Conservation (phyloP, 2,329 filamentous ascomycete genomes). For the Xylogone sp. region DNA sequence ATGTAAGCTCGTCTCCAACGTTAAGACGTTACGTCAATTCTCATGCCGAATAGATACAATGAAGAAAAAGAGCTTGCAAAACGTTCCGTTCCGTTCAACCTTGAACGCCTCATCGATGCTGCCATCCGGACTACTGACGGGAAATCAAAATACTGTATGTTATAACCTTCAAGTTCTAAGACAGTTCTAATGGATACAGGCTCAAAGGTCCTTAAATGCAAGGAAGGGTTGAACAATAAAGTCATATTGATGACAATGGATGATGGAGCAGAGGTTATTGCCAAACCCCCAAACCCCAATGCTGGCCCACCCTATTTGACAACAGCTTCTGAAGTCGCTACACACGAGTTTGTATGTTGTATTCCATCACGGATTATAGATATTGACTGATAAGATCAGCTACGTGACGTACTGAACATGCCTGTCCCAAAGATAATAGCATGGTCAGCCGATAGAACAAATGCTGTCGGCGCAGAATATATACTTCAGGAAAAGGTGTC, state of each 20-base stretch:
- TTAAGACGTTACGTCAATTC: no score
- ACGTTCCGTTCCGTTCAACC: no score
- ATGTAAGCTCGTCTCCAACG: no score
- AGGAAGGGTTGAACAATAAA: constrained; percentile 23
- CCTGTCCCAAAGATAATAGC: constrained; percentile 12
- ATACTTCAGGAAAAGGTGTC: constrained; percentile 24
- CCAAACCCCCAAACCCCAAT: constrained; percentile 8
- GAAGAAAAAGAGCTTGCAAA: no score
- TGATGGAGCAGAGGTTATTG: constrained; percentile 6
- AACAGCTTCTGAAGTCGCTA: constrained; percentile 13
- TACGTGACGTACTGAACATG: constrained; percentile 12
- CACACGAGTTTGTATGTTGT: constrained; percentile 8
- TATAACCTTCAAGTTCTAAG: no score
- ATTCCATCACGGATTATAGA: constrained; percentile 5
- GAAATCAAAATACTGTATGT: no score
- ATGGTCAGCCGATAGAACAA: constrained; percentile 11
- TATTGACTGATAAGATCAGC: constrained; percentile 1
- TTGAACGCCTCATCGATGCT: no score
- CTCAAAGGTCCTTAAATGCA: no score
- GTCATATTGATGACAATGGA: constrained; percentile 11
- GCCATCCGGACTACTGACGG: no score
- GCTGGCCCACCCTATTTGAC: constrained; percentile 7
- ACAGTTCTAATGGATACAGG: no score
- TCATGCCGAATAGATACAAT: no score
- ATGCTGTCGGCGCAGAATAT: constrained; percentile 17